phyloP scores from a whole-genome alignment of 1,284 basidiomycete genomes.

The Trichosporon inkin region DNA sequence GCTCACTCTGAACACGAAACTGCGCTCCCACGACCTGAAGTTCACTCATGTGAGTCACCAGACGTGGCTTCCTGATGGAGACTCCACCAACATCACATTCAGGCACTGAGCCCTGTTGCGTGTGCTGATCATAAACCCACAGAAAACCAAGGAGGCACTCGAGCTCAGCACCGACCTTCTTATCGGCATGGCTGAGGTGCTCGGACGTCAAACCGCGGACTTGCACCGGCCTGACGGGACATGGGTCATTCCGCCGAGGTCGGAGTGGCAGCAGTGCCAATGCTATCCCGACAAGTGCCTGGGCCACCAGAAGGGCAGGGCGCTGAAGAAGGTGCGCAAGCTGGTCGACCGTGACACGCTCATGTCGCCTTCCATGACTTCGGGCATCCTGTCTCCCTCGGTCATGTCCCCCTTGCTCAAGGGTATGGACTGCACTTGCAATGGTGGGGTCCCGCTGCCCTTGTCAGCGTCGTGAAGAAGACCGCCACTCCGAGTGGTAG shows the following conservation, averaged over 20 bases:
- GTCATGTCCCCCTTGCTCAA: constrained; percentile 2
- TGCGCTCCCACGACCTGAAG: constrained; percentile 1
- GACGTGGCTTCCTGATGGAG: too few species aligned
- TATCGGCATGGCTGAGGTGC: constrained; percentile 2
- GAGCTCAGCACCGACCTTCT: constrained; percentile 7
- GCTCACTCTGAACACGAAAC: not conserved
- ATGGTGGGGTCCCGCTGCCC: not conserved
- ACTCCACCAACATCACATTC: too few species aligned
- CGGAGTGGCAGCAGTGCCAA: constrained; percentile 10
- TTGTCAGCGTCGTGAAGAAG: not conserved
- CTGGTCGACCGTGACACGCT: constrained; percentile 2
- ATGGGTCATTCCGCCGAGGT: constrained; percentile 12
- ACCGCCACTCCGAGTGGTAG: not conserved
- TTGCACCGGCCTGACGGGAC: constrained; percentile 7
- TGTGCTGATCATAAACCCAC: not conserved
- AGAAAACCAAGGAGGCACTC: constrained; percentile 4
- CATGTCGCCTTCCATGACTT: not conserved
- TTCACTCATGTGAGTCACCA: constrained; percentile 10
- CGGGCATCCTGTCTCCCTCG: not conserved
- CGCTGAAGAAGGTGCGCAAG: constrained; percentile 3
- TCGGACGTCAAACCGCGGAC: not conserved
- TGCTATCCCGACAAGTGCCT: constrained; percentile 10
- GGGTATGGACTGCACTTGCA: not conserved
- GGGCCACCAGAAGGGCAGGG: constrained; percentile 1
- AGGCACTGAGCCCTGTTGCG: too few species aligned